Evolutionary conservation across 2,329 filamentous ascomycete species (phyloP).

Genomic region (Aspergillus tubingensis): DNA sequence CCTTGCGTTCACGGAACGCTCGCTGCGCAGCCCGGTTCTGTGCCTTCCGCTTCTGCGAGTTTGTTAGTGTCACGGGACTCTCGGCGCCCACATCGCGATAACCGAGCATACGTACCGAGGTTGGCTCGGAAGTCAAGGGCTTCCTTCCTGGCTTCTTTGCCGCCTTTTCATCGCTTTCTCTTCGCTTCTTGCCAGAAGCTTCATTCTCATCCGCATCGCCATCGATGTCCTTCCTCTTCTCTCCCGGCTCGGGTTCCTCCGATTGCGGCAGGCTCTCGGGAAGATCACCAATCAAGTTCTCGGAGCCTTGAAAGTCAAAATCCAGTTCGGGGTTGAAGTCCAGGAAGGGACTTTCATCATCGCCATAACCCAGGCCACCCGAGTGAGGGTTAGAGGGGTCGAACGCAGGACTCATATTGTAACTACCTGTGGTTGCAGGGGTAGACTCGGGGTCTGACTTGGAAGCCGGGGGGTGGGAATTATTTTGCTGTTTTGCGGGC

Average conservation of each 20-base stretch:
- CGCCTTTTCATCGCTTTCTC: conserved; percentile 79
- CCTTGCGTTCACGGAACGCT: conserved; percentile 91
- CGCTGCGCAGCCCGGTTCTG: conserved; percentile 91
- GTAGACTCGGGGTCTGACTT: conserved; percentile 30
- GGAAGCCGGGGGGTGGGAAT: conserved; percentile 21
- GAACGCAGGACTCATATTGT: conserved; percentile 35
- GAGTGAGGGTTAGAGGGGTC: conserved; percentile 39
- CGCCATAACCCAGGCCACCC: conserved; percentile 53
- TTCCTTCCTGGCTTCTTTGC: conserved; percentile 97
- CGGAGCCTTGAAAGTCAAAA: conserved; percentile 65
- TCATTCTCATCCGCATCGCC: conserved; percentile 64
- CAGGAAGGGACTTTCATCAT: conserved; percentile 76
- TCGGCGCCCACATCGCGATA: not conserved
- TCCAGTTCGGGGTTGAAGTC: conserved; percentile 82
- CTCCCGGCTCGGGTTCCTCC: conserved; percentile 57
- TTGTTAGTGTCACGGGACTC: conserved; percentile 23
- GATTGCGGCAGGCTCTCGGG: conserved; percentile 50
- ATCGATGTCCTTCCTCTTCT: conserved; percentile 59
- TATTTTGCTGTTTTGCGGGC: conserved; percentile 32
- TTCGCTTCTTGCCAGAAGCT: conserved; percentile 65
- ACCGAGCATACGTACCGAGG: conserved; percentile 69
- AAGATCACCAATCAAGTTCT: conserved; percentile 74
- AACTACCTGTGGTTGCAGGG: conserved; percentile 44
- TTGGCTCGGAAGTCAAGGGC: conserved; percentile 92
- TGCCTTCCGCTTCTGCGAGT: conserved; percentile 66